phyloP scores from a whole-genome alignment of 2,329 filamentous ascomycete genomes.

The Botryotinia globosa region DNA sequence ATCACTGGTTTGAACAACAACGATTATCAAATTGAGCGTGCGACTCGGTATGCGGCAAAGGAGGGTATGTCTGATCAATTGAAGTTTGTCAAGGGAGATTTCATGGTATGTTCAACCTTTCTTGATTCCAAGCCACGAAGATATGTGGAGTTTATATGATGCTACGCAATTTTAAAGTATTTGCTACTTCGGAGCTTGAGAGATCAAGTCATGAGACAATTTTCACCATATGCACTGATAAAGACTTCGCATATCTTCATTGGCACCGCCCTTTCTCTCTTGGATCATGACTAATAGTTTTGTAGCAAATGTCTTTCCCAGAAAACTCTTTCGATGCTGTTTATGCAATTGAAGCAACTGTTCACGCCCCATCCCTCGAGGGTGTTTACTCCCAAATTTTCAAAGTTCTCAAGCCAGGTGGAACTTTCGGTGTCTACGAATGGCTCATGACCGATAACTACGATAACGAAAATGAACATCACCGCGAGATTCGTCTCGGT shows the following conservation, averaged over 20 bases:
- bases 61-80: conserved; percentile 79
- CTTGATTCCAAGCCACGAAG: background rate
- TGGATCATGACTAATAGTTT: background rate
- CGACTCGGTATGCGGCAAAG: conserved; percentile 78
- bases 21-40: conserved; percentile 96
- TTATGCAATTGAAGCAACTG: conserved; percentile 95
- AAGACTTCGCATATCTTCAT: background rate
- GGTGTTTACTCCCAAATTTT: conserved; percentile 94
- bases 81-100: conserved; percentile 89
- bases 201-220: conserved; percentile 10
- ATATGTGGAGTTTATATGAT: conserved; percentile 3
- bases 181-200: conserved; percentile 16
- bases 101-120: conserved; percentile 61
- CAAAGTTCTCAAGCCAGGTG: conserved; percentile 92
- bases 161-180: conserved; percentile 9
- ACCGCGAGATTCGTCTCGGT: conserved; percentile 86
- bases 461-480: conserved; percentile 80
- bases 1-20: conserved; percentile 97
- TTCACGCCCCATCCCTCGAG: conserved; percentile 86
- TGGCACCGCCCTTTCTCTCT: background rate
- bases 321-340: conserved; percentile 91
- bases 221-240: background rate
- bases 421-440: conserved; percentile 95
- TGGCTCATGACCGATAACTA: conserved; percentile 98
- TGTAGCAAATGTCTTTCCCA: conserved; percentile 86